Conservation (phyloP, 2,329 filamentous ascomycete genomes). For the Tolypocladium ovalisporum region DNA sequence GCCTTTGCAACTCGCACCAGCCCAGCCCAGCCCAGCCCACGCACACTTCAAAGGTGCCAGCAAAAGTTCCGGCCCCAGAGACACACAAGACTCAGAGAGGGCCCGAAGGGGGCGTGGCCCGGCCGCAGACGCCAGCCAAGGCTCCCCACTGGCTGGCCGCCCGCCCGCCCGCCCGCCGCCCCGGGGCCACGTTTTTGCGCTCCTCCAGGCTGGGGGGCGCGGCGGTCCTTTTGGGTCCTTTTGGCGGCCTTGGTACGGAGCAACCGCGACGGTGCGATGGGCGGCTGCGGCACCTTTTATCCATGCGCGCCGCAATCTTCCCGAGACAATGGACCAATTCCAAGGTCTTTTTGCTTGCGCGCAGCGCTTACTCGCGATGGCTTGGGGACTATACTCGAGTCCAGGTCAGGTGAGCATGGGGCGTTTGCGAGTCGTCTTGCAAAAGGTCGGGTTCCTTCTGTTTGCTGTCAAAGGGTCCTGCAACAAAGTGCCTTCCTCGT, state of each 20-base stretch:
- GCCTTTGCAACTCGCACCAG: too few species aligned
- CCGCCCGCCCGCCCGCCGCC: neutral
- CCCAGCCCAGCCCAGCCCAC: too few species aligned
- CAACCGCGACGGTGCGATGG: neutral
- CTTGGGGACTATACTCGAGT: too few species aligned
- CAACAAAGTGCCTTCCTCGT: neutral
- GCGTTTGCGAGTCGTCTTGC: neutral
- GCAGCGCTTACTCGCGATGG: neutral
- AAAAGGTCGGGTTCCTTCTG: neutral
- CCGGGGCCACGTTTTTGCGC: neutral
- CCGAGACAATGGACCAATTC: neutral
- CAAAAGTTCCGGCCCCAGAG: neutral
- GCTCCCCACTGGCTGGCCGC: neutral
- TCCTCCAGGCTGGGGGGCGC: neutral
- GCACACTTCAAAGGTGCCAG: neutral
- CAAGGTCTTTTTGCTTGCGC: neutral
- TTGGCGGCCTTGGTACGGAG: neutral
- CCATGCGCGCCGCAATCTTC: neutral
- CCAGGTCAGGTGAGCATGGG: neutral
- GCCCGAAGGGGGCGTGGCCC: neutral
- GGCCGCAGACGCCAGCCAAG: too few species aligned
- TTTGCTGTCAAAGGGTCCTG: neutral
- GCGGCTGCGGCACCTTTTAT: neutral
- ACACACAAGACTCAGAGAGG: too few species aligned
- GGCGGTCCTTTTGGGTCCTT: neutral